Conservation (phyloP, 306 rosid species). For the Vigna mungo region DNA sequence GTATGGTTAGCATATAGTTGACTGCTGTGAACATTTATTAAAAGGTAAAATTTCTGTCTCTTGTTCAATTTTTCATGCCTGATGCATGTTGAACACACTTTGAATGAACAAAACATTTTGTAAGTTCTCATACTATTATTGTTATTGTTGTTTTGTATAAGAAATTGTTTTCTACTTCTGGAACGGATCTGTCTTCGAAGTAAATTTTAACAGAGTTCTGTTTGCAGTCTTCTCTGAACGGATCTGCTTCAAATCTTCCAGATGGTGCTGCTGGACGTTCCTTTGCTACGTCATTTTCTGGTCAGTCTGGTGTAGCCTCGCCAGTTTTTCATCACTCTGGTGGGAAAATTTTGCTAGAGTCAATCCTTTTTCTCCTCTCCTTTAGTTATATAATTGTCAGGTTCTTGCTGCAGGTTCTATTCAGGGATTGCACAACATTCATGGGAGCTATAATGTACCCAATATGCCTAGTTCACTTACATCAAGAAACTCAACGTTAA, state of each 20-base stretch:
- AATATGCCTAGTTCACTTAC: slow-evolving; percentile 75
- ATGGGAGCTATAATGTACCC: slow-evolving; percentile 91
- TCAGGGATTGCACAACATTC: slow-evolving; percentile 88
- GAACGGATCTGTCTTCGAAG: not conserved
- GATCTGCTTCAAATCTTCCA: slow-evolving; percentile 89
- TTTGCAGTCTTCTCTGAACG: slow-evolving; percentile 88
- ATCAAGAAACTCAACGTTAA: slow-evolving; percentile 83
- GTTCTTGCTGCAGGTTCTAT: slow-evolving; percentile 70
- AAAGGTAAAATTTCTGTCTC: not conserved
- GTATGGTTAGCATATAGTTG: slow-evolving; percentile 7
- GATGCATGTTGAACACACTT: slow-evolving; percentile 10
- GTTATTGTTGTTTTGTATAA: slow-evolving; percentile 11
- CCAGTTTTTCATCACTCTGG: slow-evolving; percentile 88
- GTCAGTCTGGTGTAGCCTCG: slow-evolving; percentile 96
- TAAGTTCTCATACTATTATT: not conserved
- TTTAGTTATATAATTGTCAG: slow-evolving; percentile 53
- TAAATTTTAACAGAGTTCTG: slow-evolving; percentile 38
- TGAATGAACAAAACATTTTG: not conserved
- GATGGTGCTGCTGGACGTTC: slow-evolving; percentile 82
- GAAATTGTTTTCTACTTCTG: slow-evolving; percentile 20
- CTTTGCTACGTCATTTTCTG: slow-evolving; percentile 84
- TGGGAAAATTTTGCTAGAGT: slow-evolving; percentile 59
- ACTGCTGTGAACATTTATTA: not conserved
- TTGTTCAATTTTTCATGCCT: slow-evolving; percentile 22
- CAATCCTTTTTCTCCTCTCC: slow-evolving; percentile 33